These are phyloP conservation scores for Alloteropsis semialata DNA, from an alignment of 176 grass and related monocot genomes.

Conservation along the genomic window DNA sequence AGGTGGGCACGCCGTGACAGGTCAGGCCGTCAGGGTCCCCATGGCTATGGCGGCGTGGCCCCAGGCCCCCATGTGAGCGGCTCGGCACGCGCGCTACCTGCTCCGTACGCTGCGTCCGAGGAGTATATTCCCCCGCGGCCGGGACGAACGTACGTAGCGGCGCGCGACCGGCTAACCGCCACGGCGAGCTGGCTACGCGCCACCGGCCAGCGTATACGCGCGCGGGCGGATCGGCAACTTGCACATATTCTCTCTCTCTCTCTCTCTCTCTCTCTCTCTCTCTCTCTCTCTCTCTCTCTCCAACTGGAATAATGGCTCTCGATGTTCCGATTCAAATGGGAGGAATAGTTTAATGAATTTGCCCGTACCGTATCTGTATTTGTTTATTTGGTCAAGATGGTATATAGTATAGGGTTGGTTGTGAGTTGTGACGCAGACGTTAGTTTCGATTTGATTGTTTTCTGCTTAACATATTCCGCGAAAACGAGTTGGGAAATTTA, in stretches of 20 bases:
- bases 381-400: background rate
- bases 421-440: background rate
- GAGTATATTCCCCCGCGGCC: background rate
- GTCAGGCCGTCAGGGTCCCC: background rate
- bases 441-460: background rate
- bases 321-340: background rate
- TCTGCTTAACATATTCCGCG: background rate
- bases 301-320: background rate
- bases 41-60: no score
- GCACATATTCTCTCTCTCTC: background rate
- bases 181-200: background rate
- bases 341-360: background rate
- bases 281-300: no score
- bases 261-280: no score
- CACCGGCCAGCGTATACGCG: background rate
- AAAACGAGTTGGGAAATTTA: background rate
- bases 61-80: background rate
- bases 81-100: background rate
- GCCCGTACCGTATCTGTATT: background rate
- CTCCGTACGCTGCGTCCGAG: background rate
- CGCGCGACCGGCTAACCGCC: constrained; percentile 7
- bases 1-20: background rate
- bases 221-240: background rate
- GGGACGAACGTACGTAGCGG: background rate
- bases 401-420: background rate